Base-by-base conservation (phyloP, 352 stramenopile genomes). In the Blastocystis sp. region DNA sequence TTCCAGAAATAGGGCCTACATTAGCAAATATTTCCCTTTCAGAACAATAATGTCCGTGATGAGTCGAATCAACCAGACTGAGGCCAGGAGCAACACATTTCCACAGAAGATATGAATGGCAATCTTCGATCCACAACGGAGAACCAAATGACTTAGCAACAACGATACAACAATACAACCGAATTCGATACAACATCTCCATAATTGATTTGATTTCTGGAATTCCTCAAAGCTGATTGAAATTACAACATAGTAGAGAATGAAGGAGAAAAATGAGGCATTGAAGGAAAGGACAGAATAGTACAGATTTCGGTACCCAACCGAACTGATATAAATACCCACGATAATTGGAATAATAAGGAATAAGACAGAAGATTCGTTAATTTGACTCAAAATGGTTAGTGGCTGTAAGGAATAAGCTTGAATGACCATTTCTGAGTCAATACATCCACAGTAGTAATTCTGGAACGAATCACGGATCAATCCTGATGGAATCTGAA, bases 251-350 rank as follows among this genome's bases (percentile, higher is more conserved):
- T 51, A 24, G 19, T 16, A 21, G 49, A 83, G 16, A 42, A 83
- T 16, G 46, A 65, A n/a, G 21, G 32, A 12, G 32, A 65, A 54
- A 21, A 21, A 16, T 0, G 52, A 9, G n/a, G 51, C 35, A 24
- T 65, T 59, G 49, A 39, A n/a, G 27, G 43, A 43, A 29, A 65
- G 9, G 4, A 83, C 32, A 35, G 49, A 43, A 29, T 83, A 65
- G 54, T 83, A 83, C 51, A 57, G 19, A 65, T 52, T 35, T 16
- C 71, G 42, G 5, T 66, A 83, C 29, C 71, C 71, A 11, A 37
- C 43, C 1, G 66, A 9, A 4, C 35, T 27, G 11, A 65, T 11
- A 43, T 65, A 83, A 29, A 57, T 27, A 19, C 71, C 71, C 24
- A 42, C 51, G 29, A 39, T 35, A 4, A 83, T 5, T 29, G 32